These are phyloP conservation scores for Lipomyces anomalus DNA, from an alignment of 805 yeast genomes.

Conservation along the genomic window DNA sequence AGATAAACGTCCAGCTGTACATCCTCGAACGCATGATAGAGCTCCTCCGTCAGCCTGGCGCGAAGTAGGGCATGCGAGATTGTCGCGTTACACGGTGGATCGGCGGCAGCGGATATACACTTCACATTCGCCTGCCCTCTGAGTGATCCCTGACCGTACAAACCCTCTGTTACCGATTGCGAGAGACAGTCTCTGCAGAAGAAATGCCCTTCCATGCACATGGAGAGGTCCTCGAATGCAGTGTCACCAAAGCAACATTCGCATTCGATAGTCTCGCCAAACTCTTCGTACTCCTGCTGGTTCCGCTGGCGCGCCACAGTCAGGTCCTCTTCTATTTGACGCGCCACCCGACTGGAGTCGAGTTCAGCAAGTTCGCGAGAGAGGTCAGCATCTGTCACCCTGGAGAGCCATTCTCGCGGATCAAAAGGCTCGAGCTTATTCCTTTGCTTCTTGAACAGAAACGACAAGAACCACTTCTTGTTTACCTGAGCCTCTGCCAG, in stretches of 20 bases:
- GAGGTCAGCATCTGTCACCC: conserved; percentile 9
- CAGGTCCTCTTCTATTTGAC: not conserved
- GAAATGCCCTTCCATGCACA: conserved; percentile 19
- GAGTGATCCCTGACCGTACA: conserved; percentile 21
- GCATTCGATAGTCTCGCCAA: conserved; percentile 22
- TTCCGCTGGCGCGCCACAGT: conserved; percentile 13
- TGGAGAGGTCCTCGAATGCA: conserved; percentile 23
- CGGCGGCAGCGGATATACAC: conserved; percentile 21
- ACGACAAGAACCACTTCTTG: conserved; percentile 10
- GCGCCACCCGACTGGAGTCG: conserved; percentile 4
- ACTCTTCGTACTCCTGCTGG: conserved; percentile 10
- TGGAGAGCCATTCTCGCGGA: conserved; percentile 1
- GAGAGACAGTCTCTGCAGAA: conserved; percentile 21
- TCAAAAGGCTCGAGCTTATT: conserved; percentile 4
- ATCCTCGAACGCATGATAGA: conserved; percentile 14
- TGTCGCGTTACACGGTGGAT: conserved; percentile 9
- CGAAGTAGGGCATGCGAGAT: conserved; percentile 13
- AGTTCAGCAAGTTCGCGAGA: conserved; percentile 4
- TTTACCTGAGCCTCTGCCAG: conserved; percentile 9
- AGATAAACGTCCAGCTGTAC: conserved; percentile 15
- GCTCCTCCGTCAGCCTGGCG: conserved; percentile 4
- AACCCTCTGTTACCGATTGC: conserved; percentile 14
- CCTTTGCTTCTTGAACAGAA: conserved; percentile 4
- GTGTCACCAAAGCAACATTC: conserved; percentile 23
- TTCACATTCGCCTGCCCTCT: conserved; percentile 16